phyloP scores from a whole-genome alignment of 1,284 basidiomycete species.

The Waitea zeae region DNA sequence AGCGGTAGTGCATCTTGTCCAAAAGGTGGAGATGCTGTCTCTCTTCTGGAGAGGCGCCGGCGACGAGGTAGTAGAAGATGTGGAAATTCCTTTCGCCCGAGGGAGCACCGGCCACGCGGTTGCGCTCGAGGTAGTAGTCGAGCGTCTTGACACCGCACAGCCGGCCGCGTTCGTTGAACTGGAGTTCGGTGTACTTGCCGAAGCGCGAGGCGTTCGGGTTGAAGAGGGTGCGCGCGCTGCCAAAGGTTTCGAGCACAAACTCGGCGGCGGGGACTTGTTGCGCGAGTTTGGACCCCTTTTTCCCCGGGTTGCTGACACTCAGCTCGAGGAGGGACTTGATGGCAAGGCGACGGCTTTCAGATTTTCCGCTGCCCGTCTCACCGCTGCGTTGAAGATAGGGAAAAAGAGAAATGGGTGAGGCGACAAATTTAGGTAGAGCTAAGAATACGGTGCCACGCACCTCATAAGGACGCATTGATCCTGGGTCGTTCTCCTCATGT shows the following conservation, averaged over 20 bases:
- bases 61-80: slow-evolving; percentile 90
- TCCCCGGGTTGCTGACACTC: slow-evolving; percentile 76
- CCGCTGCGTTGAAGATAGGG: slow-evolving; percentile 49
- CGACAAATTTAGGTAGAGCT: not conserved
- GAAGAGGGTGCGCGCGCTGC: slow-evolving; percentile 76
- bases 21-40: slow-evolving; percentile 71
- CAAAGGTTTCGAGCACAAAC: slow-evolving; percentile 90
- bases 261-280: slow-evolving; percentile 82
- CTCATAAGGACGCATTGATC: slow-evolving; percentile 81
- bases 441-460: slow-evolving; percentile 44
- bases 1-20: slow-evolving; percentile 68
- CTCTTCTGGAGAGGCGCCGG: slow-evolving; percentile 81
- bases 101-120: slow-evolving; percentile 64
- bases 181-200: slow-evolving; percentile 88
- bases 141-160: slow-evolving; percentile 87
- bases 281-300: slow-evolving; percentile 83
- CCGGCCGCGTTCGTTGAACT: slow-evolving; percentile 82
- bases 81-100: slow-evolving; percentile 92
- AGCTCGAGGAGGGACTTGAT: slow-evolving; percentile 85
- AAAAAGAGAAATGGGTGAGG: not conserved
- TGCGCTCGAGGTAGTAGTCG: slow-evolving; percentile 92
- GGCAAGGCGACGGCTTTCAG: slow-evolving; percentile 76
- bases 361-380: slow-evolving; percentile 88
- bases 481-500: slow-evolving; percentile 87
- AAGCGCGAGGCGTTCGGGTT: slow-evolving; percentile 87